phyloP scores from a whole-genome alignment of 1,139 yeast species.

The Suhomyces choctaworum region DNA sequence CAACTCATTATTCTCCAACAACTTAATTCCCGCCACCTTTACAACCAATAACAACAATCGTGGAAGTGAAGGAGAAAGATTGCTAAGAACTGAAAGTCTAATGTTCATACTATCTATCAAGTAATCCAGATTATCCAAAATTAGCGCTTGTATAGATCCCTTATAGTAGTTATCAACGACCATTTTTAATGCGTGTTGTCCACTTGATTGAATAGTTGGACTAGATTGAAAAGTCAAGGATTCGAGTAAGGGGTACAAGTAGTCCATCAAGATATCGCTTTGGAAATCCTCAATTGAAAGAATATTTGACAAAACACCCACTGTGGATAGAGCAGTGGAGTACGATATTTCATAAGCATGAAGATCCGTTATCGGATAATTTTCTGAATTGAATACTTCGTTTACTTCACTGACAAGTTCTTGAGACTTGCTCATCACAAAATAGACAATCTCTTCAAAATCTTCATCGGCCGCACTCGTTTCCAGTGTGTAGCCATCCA shows the following conservation, averaged over 20 bases:
- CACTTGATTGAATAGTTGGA: slow-evolving; percentile 34
- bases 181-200: slow-evolving; percentile 24
- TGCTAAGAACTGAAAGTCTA: slow-evolving; percentile 61
- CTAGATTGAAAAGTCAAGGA: slow-evolving; percentile 32
- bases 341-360: slow-evolving; percentile 25
- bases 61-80: slow-evolving; percentile 71
- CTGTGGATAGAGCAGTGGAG: slow-evolving; percentile 33
- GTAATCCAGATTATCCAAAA: slow-evolving; percentile 75
- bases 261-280: slow-evolving; percentile 33
- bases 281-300: slow-evolving; percentile 31
- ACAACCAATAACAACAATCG: slow-evolving; percentile 67
- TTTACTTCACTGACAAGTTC: slow-evolving; percentile 23
- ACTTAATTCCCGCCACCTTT: slow-evolving; percentile 64
- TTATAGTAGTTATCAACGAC: slow-evolving; percentile 58
- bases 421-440: slow-evolving; percentile 29
- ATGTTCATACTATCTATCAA: slow-evolving; percentile 73
- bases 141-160: slow-evolving; percentile 54
- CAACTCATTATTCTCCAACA: slow-evolving; percentile 57
- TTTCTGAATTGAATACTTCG: slow-evolving; percentile 9
- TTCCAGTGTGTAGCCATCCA: slow-evolving; percentile 20
- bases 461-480: slow-evolving; percentile 10
- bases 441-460: slow-evolving; percentile 21
- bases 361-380: not conserved
- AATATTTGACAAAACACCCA: slow-evolving; percentile 27
- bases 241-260: slow-evolving; percentile 37